Conservation (phyloP, 2,329 filamentous ascomycete genomes). For the Aspergillus sp. region DNA sequence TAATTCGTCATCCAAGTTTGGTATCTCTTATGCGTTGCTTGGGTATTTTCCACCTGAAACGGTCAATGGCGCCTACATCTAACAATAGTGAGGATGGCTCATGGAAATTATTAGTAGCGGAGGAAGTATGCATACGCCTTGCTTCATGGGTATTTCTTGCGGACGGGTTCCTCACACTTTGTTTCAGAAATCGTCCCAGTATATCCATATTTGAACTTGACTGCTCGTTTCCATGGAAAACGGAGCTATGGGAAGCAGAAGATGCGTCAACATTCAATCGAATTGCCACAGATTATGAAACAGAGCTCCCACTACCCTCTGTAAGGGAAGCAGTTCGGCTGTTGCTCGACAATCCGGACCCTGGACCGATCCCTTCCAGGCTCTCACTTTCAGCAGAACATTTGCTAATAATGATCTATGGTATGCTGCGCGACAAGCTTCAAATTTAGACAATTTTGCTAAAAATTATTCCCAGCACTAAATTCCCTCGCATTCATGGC, state of each 20-base stretch:
- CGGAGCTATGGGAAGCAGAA: slow-evolving; percentile 32
- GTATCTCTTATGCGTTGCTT: slow-evolving; percentile 31
- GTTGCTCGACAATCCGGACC: slow-evolving; percentile 23
- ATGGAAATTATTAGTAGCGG: slow-evolving; percentile 25
- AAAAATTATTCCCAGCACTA: slow-evolving; percentile 18
- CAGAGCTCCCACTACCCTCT: slow-evolving; percentile 21
- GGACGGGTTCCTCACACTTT: slow-evolving; percentile 33
- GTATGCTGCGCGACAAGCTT: slow-evolving; percentile 11
- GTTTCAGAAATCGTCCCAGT: slow-evolving; percentile 32
- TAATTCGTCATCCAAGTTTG: slow-evolving; percentile 31
- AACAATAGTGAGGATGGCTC: slow-evolving; percentile 17
- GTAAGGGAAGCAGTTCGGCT: slow-evolving; percentile 24
- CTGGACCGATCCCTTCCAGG: slow-evolving; percentile 21
- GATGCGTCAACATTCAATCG: slow-evolving; percentile 24
- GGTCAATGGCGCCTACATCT: slow-evolving; percentile 11
- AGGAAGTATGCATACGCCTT: slow-evolving; percentile 32
- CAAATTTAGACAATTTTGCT: neutral
- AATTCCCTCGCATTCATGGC: slow-evolving; percentile 32
- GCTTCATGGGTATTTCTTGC: slow-evolving; percentile 34
- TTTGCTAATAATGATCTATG: slow-evolving; percentile 32
- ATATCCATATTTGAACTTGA: slow-evolving; percentile 33
- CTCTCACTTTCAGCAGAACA: slow-evolving; percentile 29
- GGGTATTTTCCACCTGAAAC: slow-evolving; percentile 27
- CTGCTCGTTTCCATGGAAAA: slow-evolving; percentile 31
- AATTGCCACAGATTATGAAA: slow-evolving; percentile 13